Evolutionary conservation across 495 filamentous ascomycete species (phyloP).

Genomic region (Rusavskia elegans): DNA sequence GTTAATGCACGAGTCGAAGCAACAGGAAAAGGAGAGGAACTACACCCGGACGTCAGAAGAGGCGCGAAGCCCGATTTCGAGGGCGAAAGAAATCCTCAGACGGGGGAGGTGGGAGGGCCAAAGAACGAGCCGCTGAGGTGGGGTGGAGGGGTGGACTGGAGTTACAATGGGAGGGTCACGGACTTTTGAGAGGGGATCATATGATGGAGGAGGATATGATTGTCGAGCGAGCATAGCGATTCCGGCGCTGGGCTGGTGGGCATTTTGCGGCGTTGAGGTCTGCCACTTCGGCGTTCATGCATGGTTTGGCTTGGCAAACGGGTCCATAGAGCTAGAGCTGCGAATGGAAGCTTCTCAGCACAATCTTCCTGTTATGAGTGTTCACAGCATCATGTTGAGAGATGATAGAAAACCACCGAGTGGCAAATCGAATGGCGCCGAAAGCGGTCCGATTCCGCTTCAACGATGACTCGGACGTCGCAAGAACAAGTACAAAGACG

Average conservation of each 20-base stretch:
- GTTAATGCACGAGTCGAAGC: slow-evolving; percentile 26
- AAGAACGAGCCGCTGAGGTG: slow-evolving; percentile 95
- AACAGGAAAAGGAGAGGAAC: slow-evolving; percentile 37
- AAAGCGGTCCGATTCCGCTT: too few species aligned
- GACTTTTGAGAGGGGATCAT: slow-evolving; percentile 49
- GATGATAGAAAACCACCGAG: too few species aligned
- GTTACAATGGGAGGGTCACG: slow-evolving; percentile 87
- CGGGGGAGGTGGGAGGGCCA: slow-evolving; percentile 89
- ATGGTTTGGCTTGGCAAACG: too few species aligned
- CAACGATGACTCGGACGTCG: too few species aligned
- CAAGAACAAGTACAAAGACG: too few species aligned
- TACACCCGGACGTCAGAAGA: slow-evolving; percentile 52
- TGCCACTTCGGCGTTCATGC: too few species aligned
- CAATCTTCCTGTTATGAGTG: too few species aligned
- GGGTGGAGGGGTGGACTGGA: slow-evolving; percentile 75
- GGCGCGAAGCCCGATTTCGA: slow-evolving; percentile 86
- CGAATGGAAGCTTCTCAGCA: too few species aligned
- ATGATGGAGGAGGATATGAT: neutral
- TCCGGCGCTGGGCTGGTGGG: neutral
- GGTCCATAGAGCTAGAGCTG: too few species aligned
- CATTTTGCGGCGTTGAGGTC: neutral
- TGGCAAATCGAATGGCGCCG: too few species aligned
- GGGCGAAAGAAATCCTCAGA: slow-evolving; percentile 82
- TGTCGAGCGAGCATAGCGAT: neutral
- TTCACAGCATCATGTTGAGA: too few species aligned